Evolutionary conservation across 805 yeast genomes (phyloP), one percentile per base, ranked within the genome.

Genomic region (Ogataea corticis): DNA sequence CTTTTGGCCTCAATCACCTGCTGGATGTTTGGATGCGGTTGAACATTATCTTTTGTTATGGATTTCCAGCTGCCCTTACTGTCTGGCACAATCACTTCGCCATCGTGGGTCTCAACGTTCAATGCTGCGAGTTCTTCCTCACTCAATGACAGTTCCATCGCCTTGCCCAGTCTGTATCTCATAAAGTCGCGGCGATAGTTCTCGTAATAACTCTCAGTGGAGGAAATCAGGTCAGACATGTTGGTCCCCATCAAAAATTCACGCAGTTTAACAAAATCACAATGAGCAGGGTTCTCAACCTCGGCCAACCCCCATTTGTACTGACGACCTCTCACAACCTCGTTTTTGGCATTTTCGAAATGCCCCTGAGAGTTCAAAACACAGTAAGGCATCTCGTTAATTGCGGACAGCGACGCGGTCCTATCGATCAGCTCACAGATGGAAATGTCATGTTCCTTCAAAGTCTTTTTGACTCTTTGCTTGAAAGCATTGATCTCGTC

Each of bases 271-370:
- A 66, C 51, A 58, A 89, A 89, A 62, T 92, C 97, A 66, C 96
- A 87, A 63, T 85, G 90, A 7, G 69, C 64, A 15, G 76, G 77
- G 62, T 88, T 84, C 58, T 87, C 96, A 33, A 87, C 85, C 59
- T 90, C 96, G 12, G 87, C 87, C 17, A 78, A 65, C 0, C 97
- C 97, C 97, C 97, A 91, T 14, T 71, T 74, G 68, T 89, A 91
- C 58, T 76, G 75, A 58, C 96, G 76, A 14, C 94, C 96, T 51
- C 85, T 73, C 23, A 86, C 86, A 3, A 66, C 49, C 27, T 73
- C 66, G 9, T 82, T 82, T 9, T 68, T 67, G 3, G 65, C 55
- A 41, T 73, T 73, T 38, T 59, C 54, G 27, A 73, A 75, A 42
- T 65, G 67, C 10, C 74, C 72, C 50, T 75, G 82, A 2, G 95